Conservation (phyloP, 2,329 filamentous ascomycete genomes). For the Alternaria tenuissima region DNA sequence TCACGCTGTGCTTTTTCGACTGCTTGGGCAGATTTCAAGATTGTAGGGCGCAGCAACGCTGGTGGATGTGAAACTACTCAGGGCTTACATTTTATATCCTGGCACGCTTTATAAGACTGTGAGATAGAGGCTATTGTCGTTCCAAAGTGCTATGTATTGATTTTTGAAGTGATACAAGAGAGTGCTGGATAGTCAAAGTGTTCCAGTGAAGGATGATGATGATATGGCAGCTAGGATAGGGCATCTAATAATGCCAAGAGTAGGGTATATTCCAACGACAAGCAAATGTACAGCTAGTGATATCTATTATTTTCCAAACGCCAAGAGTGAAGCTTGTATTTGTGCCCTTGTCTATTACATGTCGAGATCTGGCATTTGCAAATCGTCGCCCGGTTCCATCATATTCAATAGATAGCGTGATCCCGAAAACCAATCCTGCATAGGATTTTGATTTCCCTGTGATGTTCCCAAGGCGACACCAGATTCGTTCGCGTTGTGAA, state of each 20-base stretch:
- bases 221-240: neutral
- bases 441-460: conserved; percentile 51
- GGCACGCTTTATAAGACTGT: neutral
- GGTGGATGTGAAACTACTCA: neutral
- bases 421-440: conserved; percentile 72
- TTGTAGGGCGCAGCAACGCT: neutral
- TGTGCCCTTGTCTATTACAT: conserved; percentile 3
- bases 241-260: neutral
- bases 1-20: neutral
- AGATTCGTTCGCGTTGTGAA: neutral
- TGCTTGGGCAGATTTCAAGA: neutral
- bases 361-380: conserved; percentile 43
- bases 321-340: neutral
- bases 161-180: neutral
- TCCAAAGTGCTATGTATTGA: neutral
- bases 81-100: neutral
- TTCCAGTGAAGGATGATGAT: neutral
- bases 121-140: neutral
- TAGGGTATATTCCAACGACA: neutral
- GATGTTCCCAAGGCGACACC: conserved; percentile 17
- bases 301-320: neutral
- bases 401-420: conserved; percentile 71
- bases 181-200: neutral
- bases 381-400: conserved; percentile 65
- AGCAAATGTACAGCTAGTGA: neutral